Evolutionary conservation across 495 filamentous ascomycete species (phyloP), one percentile per base, ranked within the genome.

Genomic region (Aspergillus egyptiacus): DNA sequence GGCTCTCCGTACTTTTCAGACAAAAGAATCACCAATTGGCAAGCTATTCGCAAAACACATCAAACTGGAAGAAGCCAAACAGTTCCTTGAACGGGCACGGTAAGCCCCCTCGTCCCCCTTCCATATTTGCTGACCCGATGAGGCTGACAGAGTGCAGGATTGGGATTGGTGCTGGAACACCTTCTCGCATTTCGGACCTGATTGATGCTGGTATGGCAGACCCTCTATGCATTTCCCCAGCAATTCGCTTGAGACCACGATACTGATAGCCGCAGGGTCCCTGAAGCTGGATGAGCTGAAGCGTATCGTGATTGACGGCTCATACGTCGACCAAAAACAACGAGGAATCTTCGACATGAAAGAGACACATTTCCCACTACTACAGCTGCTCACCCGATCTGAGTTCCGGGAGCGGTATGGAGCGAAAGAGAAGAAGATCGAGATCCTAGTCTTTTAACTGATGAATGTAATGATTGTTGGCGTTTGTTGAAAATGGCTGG

Each of bases 21-120:
- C 74, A 11, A 90, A 91, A 63, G 79, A 86, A 17, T 80, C 75
- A 20, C 71, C 74, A 35, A 82, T 97, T 2, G 89, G 86, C 18
- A 98, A 98, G 65, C 74, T 97, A 41, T 98, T 98, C 64, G 91
- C 94, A 6, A 98, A 98, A 62, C 93, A 98, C 54, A 95, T 98
- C 71, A 98, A 98, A 68, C 55, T 98, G 5, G 77, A 86, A 44
- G 94, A 96, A 53, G 85, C 89, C 14, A 81, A 91, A 46, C 77
- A 85, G 39, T 85, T 85, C 64, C 78, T 91, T 13, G 66, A 70
- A 66, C 87, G 67, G 68, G 77, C 65, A 50, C 73, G 77, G 73
- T 80, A 68, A 41, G 61, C 50, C 31, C 6, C 8, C 17, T 0
- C 36, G 24, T 15, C 14, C 20, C 8, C 18, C 15, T n/a, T n/a